A percentile compares a stretch with the other conserved stretches of the same genome.
phyloP scores from a whole-genome alignment of 345 rosid species.

The Salix udensis region DNA sequence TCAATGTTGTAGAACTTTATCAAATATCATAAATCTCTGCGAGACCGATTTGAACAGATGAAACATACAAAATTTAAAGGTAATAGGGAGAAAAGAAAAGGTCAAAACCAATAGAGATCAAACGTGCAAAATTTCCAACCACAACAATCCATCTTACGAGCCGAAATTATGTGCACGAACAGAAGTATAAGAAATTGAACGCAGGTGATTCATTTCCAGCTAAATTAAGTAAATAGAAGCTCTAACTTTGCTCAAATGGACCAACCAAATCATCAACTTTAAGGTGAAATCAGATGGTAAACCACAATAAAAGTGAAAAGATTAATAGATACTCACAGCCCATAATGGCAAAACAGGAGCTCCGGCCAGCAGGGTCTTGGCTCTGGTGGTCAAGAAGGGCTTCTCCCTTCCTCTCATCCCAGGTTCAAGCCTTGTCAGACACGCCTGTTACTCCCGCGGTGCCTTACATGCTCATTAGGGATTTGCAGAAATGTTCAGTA shows the following conservation, averaged over 20 bases:
- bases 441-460: too few species aligned
- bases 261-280: background rate
- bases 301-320: background rate
- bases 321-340: slow-evolving; percentile 67
- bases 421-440: too few species aligned
- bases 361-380: background rate
- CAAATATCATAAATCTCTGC: too few species aligned
- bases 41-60: too few species aligned
- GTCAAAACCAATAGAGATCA: too few species aligned
- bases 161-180: background rate
- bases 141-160: background rate
- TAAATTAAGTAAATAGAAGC: slow-evolving; percentile 1
- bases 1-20: too few species aligned
- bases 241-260: background rate
- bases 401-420: too few species aligned
- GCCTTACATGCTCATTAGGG: too few species aligned
- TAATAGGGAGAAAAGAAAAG: too few species aligned
- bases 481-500: too few species aligned
- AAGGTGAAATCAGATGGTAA: background rate
- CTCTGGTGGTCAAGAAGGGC: too few species aligned
- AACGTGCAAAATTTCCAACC: background rate
- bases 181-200: background rate
- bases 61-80: too few species aligned
- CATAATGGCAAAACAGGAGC: slow-evolving; percentile 78
- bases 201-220: background rate